Evolutionary conservation across 441 rosid species (phyloP).

Genomic region (Omphalea diandra): DNA sequence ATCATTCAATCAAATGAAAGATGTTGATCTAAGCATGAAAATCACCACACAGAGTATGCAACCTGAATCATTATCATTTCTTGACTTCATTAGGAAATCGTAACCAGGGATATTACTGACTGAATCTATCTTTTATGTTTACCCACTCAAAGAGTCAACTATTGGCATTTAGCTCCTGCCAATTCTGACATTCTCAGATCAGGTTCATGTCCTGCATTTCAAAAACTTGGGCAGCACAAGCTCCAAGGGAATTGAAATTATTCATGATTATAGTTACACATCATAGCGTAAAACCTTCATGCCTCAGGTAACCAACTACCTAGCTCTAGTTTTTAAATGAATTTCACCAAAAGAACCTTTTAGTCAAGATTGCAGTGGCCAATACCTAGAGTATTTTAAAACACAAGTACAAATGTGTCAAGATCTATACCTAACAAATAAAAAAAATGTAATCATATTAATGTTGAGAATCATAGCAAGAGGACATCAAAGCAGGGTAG

Average conservation of each 20-base stretch:
- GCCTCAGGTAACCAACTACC: neutral
- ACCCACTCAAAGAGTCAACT: neutral
- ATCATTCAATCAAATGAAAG: neutral
- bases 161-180: neutral
- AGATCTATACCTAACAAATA: neutral
- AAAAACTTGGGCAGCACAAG: neutral
- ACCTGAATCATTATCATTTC: neutral
- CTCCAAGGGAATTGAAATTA: neutral
- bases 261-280: neutral
- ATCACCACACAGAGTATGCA: neutral
- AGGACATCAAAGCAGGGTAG: neutral
- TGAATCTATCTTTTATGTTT: neutral
- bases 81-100: neutral
- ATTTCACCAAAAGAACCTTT: neutral
- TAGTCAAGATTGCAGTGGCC: neutral
- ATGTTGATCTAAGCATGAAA: neutral
- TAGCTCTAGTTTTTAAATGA: neutral
- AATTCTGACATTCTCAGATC: neutral
- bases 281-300: neutral
- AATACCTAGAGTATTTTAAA: neutral
- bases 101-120: neutral
- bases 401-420: neutral
- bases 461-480: neutral
- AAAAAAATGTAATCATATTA: neutral
- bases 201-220: neutral